Evolutionary conservation across 257 asterid genomes (phyloP), one percentile per base, ranked within the genome.

Genomic region (Solanum dulcamara): DNA sequence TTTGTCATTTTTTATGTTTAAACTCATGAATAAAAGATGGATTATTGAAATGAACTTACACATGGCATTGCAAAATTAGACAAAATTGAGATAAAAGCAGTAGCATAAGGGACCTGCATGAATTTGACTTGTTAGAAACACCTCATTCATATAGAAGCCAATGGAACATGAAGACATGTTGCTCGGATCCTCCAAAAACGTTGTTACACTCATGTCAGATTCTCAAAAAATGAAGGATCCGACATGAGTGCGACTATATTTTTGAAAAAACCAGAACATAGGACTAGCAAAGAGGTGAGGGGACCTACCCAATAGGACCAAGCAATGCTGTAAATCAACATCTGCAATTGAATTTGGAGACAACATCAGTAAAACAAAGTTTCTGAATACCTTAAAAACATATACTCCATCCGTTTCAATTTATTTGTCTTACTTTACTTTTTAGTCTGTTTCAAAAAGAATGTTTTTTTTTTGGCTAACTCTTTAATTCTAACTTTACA

Each of bases 291-390:
- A 59, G 67, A 82, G 6, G 35, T 48, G 71, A 53, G 85, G 85
- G 38, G 71, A 37, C 85, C 14, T 90, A 96, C 99, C 99, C 98
- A 96, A 38, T 94, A 90, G 17, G 98, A 90, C 99, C 99, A 96
- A 9, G 99, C 98, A 20, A 96, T 83, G 87, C 99, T 92, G 92
- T 93, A 87, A 51, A 96, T 95, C 33, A 95, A 64, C 92, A 93
- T 89, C 99, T 96, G 93, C 96, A 91, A 33, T 75, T 80, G 60
- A 37, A 51, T 24, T 85, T 66, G 30, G n/a, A 67, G 17, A 83
- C 33, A 67, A 48, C 70, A 87, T 79, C 14, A 72, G 75, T 67
- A 46, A 82, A 77, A 17, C 38, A 18, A 28, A 3, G 6, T 77
- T 28, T 8, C 10, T 46, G 3, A 38, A 14, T 35, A n/a, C 18